Evolutionary conservation across 257 asterid species (phyloP), one percentile per base, ranked within the genome.

Genomic region (Marsdenia floribunda): DNA sequence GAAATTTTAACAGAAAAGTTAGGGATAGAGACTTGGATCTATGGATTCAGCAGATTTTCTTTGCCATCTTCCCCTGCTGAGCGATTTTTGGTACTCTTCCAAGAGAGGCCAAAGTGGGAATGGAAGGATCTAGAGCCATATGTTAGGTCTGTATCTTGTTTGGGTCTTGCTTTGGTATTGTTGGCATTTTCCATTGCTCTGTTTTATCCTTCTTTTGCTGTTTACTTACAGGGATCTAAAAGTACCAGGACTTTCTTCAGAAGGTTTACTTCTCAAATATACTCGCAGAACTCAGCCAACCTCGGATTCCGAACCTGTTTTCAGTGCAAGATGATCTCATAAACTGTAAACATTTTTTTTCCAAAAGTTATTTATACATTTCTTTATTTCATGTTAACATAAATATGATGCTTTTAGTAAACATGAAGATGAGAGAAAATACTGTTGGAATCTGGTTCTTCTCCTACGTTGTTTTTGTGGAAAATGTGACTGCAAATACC

Each of bases 191-290:
- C 78, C 47, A 24, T 76, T 70, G 38, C 68, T 26, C 73, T 7
- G n/a, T 19, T 80, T 75, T 40, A 14, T 14, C 35, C 75, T 81
- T 70, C 38, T 53, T 49, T 21, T 74, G 50, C 57, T 77, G 61
- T 40, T 71, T 46, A n/a, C 60, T 65, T 82, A 69, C 67, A 93
- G 99, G 90, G 96, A 95, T 87, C 77, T 95, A 73, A 86, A 80
- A 77, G 97, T 92, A 69, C 97, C 99, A 0, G 98, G 98, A 60
- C 93, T 95, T 79, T 84, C 99, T 75, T 76, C 90, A 35, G 99
- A 95, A 77, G 97, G 90, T 66, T 78, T 95, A 72, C 96, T 95
- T 42, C 98, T 95, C 71, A 92, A 95, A 76, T 95, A 92, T 79
- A 92, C 97, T 0, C 84, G 96, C 70, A 82, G 93, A 85, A 86